A percentile compares a stretch with the other conserved stretches of the same genome.
These are phyloP conservation scores for Pelargonium myrrhifolium DNA, from an alignment of 441 rosid species.

Conservation along the genomic window DNA sequence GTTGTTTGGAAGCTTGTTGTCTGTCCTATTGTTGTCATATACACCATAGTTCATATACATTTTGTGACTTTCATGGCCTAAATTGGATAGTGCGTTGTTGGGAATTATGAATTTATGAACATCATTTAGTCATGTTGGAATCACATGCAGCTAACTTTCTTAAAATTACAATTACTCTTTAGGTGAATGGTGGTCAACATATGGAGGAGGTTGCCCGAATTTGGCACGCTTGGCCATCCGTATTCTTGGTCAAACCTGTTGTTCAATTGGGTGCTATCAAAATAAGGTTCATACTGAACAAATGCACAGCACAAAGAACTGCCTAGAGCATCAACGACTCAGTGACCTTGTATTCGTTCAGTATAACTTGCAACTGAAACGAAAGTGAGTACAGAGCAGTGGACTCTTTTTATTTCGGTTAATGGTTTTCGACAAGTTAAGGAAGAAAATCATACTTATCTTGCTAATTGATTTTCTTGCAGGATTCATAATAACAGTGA, in stretches of 20 bases:
- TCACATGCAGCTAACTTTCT: constrained; percentile 8
- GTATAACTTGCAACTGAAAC: constrained; percentile 50
- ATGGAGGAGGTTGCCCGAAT: constrained; percentile 87
- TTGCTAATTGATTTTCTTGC: constrained; percentile 17
- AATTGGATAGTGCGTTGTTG: neutral
- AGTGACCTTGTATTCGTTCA: constrained; percentile 53
- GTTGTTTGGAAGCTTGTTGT: neutral
- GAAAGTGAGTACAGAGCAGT: constrained; percentile 32
- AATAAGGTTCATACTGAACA: constrained; percentile 35
- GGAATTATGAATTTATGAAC: neutral
- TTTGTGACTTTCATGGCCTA: neutral
- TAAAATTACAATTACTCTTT: neutral
- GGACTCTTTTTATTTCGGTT: neutral
- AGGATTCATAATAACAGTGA: constrained; percentile 34
- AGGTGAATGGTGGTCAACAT: constrained; percentile 98
- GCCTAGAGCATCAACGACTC: constrained; percentile 48
- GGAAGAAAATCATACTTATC: constrained; percentile 2
- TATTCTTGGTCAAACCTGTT: constrained; percentile 73
- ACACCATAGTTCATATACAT: neutral
- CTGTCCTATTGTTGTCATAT: neutral
- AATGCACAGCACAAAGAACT: constrained; percentile 45
- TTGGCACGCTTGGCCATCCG: constrained; percentile 71
- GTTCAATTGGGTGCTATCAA: constrained; percentile 39
- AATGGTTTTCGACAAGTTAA: constrained; percentile 5
- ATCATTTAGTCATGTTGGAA: neutral